phyloP scores from a whole-genome alignment of 208 protist species.

The Crithidia brevicula region DNA sequence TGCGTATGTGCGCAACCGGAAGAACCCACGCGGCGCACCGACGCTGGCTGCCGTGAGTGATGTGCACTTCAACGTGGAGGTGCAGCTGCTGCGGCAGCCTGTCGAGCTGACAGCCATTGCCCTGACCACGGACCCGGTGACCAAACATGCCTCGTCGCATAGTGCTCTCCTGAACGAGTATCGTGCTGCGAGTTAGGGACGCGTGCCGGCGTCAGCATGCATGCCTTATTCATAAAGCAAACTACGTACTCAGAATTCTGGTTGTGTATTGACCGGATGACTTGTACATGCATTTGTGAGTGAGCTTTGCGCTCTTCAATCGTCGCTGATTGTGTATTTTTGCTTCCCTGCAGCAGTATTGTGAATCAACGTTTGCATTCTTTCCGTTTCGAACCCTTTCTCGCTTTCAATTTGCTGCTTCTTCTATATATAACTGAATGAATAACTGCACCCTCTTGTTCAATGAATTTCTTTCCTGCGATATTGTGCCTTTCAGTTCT shows the following conservation, averaged over 20 bases:
- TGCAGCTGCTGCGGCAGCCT: constrained; percentile 24
- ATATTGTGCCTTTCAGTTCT: too few relatives aligned
- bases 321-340: constrained; percentile 17
- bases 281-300: too few relatives aligned
- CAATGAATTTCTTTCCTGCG: too few relatives aligned
- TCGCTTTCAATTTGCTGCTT: not conserved
- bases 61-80: not conserved
- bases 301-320: not conserved
- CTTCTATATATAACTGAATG: too few relatives aligned
- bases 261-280: too few relatives aligned
- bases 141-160: constrained; percentile 21
- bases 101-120: constrained; percentile 55
- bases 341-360: too few relatives aligned
- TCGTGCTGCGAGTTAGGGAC: not conserved
- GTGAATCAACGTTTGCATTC: constrained; percentile 1
- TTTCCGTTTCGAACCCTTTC: constrained; percentile 7
- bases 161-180: constrained; percentile 47
- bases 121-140: constrained; percentile 56
- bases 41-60: not conserved
- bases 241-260: too few relatives aligned
- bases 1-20: not conserved
- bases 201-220: too few relatives aligned
- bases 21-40: not conserved
- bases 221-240: too few relatives aligned
- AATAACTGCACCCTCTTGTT: too few relatives aligned